A percentile compares a stretch with the other conserved stretches of the same genome.
Conservation (phyloP, 2,329 filamentous ascomycete genomes). For the Cryphonectria japonica region DNA sequence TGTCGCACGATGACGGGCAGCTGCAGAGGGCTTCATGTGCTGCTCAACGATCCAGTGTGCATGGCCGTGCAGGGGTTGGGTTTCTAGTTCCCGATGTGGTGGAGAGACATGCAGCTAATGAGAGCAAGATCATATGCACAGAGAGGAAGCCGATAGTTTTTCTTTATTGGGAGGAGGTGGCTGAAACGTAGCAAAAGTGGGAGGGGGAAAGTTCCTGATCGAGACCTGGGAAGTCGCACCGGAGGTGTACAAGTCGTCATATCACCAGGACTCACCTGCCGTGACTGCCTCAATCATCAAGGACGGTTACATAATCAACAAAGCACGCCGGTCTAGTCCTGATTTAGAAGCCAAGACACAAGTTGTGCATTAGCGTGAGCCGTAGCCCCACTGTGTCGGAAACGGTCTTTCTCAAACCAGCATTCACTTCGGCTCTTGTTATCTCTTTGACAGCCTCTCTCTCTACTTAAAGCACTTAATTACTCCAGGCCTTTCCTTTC, state of each 20-base stretch:
- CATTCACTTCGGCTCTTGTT: neutral
- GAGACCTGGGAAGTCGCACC: no score
- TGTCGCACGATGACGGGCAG: neutral
- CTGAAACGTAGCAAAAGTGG: neutral
- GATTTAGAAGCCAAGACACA: conserved; percentile 35
- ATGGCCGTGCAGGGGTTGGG: neutral
- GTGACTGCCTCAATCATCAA: neutral
- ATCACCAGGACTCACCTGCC: neutral
- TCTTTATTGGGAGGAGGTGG: neutral
- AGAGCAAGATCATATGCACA: neutral
- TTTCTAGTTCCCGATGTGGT: neutral
- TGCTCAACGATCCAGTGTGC: neutral
- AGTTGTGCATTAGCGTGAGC: conserved; percentile 30
- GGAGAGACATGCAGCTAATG: neutral
- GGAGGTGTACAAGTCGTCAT: neutral
- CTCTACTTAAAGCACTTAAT: no score
- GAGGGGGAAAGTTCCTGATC: neutral
- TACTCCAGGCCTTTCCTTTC: conserved; percentile 10
- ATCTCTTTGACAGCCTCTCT: no score
- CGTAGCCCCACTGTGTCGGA: conserved; percentile 11
- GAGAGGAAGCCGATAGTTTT: neutral
- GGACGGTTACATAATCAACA: conserved; percentile 4
- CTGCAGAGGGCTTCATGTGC: neutral
- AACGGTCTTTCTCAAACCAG: neutral
- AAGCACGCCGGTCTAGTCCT: conserved; percentile 16